Evolutionary conservation across 1,284 basidiomycete species (phyloP).

Genomic region (Ceraceosorus guamensis): DNA sequence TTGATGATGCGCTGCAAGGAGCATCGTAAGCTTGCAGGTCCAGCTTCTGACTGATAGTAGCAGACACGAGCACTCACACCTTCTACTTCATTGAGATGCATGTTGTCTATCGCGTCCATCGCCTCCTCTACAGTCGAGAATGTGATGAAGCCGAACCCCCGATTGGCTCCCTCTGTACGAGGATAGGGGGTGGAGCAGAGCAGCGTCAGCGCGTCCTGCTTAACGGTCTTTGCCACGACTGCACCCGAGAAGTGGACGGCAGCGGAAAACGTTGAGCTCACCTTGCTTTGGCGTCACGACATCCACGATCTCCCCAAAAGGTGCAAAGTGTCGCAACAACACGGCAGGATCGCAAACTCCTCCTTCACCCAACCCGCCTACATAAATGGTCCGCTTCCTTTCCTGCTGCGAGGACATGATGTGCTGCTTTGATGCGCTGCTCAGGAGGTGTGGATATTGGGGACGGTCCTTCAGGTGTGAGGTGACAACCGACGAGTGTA

Average conservation of each 20-base stretch:
- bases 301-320: conserved; percentile 17
- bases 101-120: conserved; percentile 18
- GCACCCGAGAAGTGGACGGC: neutral
- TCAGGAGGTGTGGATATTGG: no score
- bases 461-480: no score
- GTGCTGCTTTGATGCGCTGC: no score
- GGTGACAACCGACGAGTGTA: no score
- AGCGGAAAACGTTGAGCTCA: neutral
- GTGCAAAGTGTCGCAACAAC: conserved; percentile 8
- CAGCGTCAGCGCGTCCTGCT: neutral
- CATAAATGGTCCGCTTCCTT: conserved; percentile 7
- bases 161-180: neutral
- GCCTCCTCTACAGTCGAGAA: conserved; percentile 12
- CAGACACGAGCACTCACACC: neutral
- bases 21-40: neutral
- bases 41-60: neutral
- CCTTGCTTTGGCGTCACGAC: conserved; percentile 12
- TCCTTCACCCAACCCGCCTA: conserved; percentile 4
- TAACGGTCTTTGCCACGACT: neutral
- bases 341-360: neutral
- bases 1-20: conserved; percentile 9
- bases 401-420: neutral
- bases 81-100: conserved; percentile 16
- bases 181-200: neutral
- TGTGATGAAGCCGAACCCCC: conserved; percentile 16